Evolutionary conservation across 1,284 basidiomycete genomes (phyloP), one percentile per base, ranked within the genome.

Genomic region (Ganoderma resinaceum): DNA sequence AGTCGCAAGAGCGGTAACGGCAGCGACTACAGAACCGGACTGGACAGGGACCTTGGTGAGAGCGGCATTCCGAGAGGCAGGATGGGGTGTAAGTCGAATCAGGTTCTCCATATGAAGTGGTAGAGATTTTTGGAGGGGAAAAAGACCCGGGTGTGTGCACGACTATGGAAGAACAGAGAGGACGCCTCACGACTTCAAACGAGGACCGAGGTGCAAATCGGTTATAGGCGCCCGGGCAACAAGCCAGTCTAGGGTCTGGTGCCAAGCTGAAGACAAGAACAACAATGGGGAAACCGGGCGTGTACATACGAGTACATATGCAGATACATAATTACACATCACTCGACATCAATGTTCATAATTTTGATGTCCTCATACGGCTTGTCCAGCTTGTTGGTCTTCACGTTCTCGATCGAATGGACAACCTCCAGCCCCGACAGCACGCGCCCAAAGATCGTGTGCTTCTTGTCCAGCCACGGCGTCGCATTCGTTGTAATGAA

Each of bases 401-500:
- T 91, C 65, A 84, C 85, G 69, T 88, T 85, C 76, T 89, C 88
- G 69, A 90, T 89, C 33, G 81, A 80, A 72, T 89, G 87, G 8
- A 90, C 80, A 23, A 88, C 87, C 77, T 89, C 85, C 76, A 90
- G 80, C 2, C 88, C 88, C 2, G 84, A 83, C 59, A 85, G 76
- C 26, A 95, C 92, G 16, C 95, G 89, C 11, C 95, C 95, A 76
- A 97, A 97, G 73, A 97, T 95, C 0, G 95, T 96, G 78, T 99
- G 96, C 78, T 99, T 99, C 78, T 95, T 97, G 80, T 97, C 95
- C 64, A 99, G 84, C 96, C 96, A 98, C 8, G 96, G 95, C 6
- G 95, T 95, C 14, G 97, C 93, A 2, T 93, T 96, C 2, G 96
- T 98, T 2, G 98, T 99, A 79, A 99, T 97, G 83, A 99, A 99